Base-by-base conservation (phyloP, 129 eudicot species). In the Pulicaria dysenterica region DNA sequence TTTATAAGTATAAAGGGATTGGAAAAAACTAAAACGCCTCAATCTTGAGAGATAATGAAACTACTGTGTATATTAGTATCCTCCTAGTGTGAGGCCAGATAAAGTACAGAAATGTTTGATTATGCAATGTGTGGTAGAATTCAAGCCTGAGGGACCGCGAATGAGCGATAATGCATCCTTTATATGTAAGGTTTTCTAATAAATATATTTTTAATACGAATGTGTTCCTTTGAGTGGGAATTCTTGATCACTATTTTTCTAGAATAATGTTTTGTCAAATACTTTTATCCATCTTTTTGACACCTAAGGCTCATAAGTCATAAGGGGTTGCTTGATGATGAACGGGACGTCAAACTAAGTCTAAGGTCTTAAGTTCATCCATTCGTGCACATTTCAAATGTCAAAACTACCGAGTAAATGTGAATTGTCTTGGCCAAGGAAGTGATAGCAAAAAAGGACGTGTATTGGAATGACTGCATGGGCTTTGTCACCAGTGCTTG, bases 131-230 rank as follows among this genome's bases (percentile, higher is more conserved):
- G 31, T 67, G 41, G 61, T 49, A 37, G 47, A 49, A 49, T 36
- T 8, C 19, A 38, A 14, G 37, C 36, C 14, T 37, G 37, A 15
- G 50, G 73, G 60, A 37, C 34, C 15, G 47, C 15, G 15, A 37
- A 50, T 68, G 37, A 36, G 73, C 49, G 49, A 41, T 68, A 14
- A 12, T 58, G 64, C 37, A 43, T 34, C 63, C 34, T 31, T n/a
- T 31, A 6, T 57, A 11, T 31, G 10, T 24, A 31, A 15, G 63
- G 7, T 34, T 57, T 34, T 7, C 6, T 34, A 57, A 10, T 24
- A 24, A 24, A 24, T 57, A 6, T 10, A 8, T 7, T 31, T 31
- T 31, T 57, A 11, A 17, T 57, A 31, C 24, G 41, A 10, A 57
- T 57, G 15, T 57, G 63, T 31, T 11, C 40, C 11, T 57, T 24